Evolutionary conservation across 345 rosid species (phyloP).

Genomic region (Arabis alpina): DNA sequence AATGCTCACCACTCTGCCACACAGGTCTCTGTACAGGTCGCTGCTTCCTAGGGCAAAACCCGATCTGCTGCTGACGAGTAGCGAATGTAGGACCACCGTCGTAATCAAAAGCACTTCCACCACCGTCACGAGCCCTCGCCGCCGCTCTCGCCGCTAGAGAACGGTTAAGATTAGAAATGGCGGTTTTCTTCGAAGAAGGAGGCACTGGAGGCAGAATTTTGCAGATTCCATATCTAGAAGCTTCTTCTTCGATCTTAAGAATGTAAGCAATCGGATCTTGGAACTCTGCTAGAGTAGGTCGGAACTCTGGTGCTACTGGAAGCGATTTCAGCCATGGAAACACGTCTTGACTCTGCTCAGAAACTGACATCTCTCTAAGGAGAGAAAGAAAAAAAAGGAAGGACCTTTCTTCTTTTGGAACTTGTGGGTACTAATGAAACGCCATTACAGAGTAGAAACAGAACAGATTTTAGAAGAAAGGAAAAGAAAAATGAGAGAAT

Average conservation of each 20-base stretch:
- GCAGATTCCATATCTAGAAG: slow-evolving; percentile 93
- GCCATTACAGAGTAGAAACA: slow-evolving; percentile 51
- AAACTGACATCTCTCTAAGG: slow-evolving; percentile 51
- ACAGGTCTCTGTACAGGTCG: slow-evolving; percentile 90
- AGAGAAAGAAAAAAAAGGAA: background rate
- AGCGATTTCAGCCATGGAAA: slow-evolving; percentile 88
- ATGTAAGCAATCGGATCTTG: slow-evolving; percentile 99
- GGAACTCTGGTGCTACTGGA: slow-evolving; percentile 92
- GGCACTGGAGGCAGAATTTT: slow-evolving; percentile 92
- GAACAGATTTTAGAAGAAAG: slow-evolving; percentile 18
- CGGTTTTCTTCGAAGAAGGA: slow-evolving; percentile 67
- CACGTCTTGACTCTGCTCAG: slow-evolving; percentile 65
- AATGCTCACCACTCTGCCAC: slow-evolving; percentile 96
- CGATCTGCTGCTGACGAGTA: slow-evolving; percentile 99
- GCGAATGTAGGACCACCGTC: slow-evolving; percentile 84
- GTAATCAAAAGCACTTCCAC: slow-evolving; percentile 24
- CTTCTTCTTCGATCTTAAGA: slow-evolving; percentile 94
- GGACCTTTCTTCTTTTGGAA: background rate
- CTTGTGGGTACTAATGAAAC: slow-evolving; percentile 29
- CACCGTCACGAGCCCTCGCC: slow-evolving; percentile 39
- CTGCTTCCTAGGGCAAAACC: slow-evolving; percentile 92
- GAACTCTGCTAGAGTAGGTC: slow-evolving; percentile 81
- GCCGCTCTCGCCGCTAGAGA: slow-evolving; percentile 72
- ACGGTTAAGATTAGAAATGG: slow-evolving; percentile 72
- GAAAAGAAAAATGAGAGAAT: slow-evolving; percentile 32